Conservation (phyloP, 345 rosid species). For the Excoecaria cochinchinensis region DNA sequence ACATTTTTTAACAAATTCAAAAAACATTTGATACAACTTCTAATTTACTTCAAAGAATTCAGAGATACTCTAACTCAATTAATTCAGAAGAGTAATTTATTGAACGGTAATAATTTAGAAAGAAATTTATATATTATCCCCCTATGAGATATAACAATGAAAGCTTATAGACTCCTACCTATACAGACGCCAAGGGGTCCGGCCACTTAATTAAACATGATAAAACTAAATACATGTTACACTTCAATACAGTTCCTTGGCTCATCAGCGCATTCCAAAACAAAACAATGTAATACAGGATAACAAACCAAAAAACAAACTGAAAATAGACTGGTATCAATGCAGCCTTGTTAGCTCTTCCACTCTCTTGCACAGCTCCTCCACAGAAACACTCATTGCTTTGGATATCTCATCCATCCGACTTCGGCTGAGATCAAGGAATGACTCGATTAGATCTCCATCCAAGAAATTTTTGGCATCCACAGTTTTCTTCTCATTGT, state of each 20-base stretch:
- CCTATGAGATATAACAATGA: no score
- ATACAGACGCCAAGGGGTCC: no score
- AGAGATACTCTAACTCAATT: no score
- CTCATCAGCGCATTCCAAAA: not conserved
- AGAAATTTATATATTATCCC: no score
- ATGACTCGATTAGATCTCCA: conserved; percentile 81
- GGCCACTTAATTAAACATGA: no score
- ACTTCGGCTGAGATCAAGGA: conserved; percentile 66
- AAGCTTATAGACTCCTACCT: no score
- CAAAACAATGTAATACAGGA: not conserved
- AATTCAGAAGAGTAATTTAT: no score
- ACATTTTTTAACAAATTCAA: no score
- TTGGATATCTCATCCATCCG: conserved; percentile 83
- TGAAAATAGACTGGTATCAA: conserved; percentile 25
- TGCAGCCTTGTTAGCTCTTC: conserved; percentile 90
- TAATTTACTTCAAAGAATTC: no score
- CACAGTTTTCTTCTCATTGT: conserved; percentile 73
- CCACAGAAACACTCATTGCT: conserved; percentile 61
- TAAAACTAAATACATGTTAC: not conserved
- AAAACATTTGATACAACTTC: no score
- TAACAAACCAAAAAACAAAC: not conserved
- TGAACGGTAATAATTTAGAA: no score
- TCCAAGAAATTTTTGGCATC: conserved; percentile 83
- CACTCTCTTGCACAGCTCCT: conserved; percentile 82
- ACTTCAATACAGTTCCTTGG: not conserved